These are phyloP conservation scores for Fusarium sp. DNA, from an alignment of 2,329 filamentous ascomycete genomes.

Conservation along the genomic window DNA sequence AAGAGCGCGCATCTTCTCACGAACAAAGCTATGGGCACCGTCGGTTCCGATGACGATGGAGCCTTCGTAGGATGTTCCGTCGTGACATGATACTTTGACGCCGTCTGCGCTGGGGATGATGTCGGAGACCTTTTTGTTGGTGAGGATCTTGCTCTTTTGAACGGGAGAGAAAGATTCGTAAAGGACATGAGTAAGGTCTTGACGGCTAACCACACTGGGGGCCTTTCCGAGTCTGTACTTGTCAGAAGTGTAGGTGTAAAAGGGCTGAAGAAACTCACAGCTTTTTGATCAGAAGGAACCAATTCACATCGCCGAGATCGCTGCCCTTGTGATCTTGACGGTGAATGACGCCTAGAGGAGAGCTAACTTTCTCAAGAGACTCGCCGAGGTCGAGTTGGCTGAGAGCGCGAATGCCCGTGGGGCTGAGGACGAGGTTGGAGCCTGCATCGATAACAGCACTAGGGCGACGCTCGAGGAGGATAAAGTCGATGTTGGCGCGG, in stretches of 20 bases:
- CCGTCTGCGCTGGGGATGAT: constrained; percentile 13
- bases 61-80: constrained; percentile 38
- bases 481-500: constrained; percentile 54
- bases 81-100: constrained; percentile 34
- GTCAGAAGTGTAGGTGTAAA: background rate
- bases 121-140: constrained; percentile 39
- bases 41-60: constrained; percentile 43
- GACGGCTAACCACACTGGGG: constrained; percentile 53
- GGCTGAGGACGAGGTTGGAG: constrained; percentile 52
- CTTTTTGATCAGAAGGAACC: constrained; percentile 44
- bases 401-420: constrained; percentile 49
- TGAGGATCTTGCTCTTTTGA: constrained; percentile 43
- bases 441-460: constrained; percentile 49
- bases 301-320: constrained; percentile 43
- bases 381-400: constrained; percentile 52
- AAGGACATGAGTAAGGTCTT: constrained; percentile 52
- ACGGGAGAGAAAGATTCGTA: constrained; percentile 49
- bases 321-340: constrained; percentile 48
- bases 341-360: constrained; percentile 39
- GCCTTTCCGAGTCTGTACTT: constrained; percentile 45
- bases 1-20: constrained; percentile 46
- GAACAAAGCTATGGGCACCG: constrained; percentile 36
- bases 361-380: constrained; percentile 40
- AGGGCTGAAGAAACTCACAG: constrained; percentile 33
- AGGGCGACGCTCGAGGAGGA: constrained; percentile 54